Conservation (phyloP, 2,329 filamentous ascomycete genomes). For the Hypoxylon sp. region DNA sequence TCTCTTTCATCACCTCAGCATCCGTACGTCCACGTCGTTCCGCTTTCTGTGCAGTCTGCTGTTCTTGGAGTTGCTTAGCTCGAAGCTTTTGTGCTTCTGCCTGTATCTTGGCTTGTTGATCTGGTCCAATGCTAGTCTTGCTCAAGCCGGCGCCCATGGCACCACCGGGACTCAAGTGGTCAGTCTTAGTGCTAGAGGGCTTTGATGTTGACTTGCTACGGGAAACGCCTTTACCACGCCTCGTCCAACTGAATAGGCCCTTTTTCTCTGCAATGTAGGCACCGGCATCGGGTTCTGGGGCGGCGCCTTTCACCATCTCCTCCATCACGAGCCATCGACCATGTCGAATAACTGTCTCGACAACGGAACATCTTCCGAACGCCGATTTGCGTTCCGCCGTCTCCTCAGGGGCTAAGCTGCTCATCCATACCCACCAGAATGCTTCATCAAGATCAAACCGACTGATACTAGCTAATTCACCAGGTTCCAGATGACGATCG, state of each 20-base stretch:
- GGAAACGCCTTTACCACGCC: slow-evolving; percentile 71
- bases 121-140: slow-evolving; percentile 87
- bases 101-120: slow-evolving; percentile 94
- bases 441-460: slow-evolving; percentile 90
- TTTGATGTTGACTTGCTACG: slow-evolving; percentile 80
- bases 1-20: slow-evolving; percentile 70
- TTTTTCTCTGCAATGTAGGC: slow-evolving; percentile 98
- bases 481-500: slow-evolving; percentile 81
- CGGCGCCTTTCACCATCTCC: slow-evolving; percentile 94
- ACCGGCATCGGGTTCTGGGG: slow-evolving; percentile 83
- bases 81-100: slow-evolving; percentile 89
- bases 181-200: slow-evolving; percentile 63
- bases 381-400: slow-evolving; percentile 86
- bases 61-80: slow-evolving; percentile 71
- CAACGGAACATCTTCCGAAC: slow-evolving; percentile 91
- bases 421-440: slow-evolving; percentile 99
- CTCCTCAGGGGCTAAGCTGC: slow-evolving; percentile 91
- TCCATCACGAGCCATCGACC: slow-evolving; percentile 95
- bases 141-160: slow-evolving; percentile 64
- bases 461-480: slow-evolving; percentile 93
- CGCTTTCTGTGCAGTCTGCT: slow-evolving; percentile 57
- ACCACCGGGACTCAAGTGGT: slow-evolving; percentile 57
- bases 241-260: slow-evolving; percentile 89
- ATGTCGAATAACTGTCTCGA: slow-evolving; percentile 85
- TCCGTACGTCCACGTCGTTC: slow-evolving; percentile 68